Percentiles rank a stretch among this genome's conserved stretches.
Conservation (phyloP, 208 protist species). For the Zelonia costaricensis region DNA sequence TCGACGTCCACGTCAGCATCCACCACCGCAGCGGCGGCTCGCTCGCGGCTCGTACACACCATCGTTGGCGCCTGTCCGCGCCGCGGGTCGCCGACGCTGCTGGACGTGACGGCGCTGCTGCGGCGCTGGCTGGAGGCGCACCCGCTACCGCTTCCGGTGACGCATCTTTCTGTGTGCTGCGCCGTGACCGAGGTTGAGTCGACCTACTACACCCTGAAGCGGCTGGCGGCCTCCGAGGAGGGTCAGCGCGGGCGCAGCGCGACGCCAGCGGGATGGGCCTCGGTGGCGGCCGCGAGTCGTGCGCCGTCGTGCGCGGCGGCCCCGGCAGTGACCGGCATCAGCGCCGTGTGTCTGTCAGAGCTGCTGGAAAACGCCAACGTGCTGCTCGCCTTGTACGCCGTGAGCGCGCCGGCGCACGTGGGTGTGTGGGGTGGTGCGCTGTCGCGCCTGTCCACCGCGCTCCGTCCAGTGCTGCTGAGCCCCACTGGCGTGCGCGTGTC, state of each 20-base stretch:
- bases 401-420: slow-evolving; percentile 10
- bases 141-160: slow-evolving; percentile 16
- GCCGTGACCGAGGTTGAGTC: slow-evolving; percentile 24
- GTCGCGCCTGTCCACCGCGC: slow-evolving; percentile 10
- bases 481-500: slow-evolving; percentile 24
- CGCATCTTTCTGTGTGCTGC: slow-evolving; percentile 19
- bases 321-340: slow-evolving; percentile 23
- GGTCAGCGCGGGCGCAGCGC: slow-evolving; percentile 9
- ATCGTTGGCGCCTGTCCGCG: slow-evolving; percentile 23
- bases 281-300: neutral
- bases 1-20: neutral
- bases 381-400: slow-evolving; percentile 19
- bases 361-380: slow-evolving; percentile 27
- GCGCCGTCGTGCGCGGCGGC: neutral
- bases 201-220: slow-evolving; percentile 35
- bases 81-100: neutral
- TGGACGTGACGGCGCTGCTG: slow-evolving; percentile 15
- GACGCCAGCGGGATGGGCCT: neutral
- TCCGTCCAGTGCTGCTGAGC: slow-evolving; percentile 24
- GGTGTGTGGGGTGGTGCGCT: slow-evolving; percentile 30
- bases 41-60: slow-evolving; percentile 15
- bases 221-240: slow-evolving; percentile 28
- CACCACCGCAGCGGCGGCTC: slow-evolving; percentile 1
- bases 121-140: slow-evolving; percentile 25
- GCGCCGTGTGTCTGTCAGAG: slow-evolving; percentile 21